These are phyloP conservation scores for Physaria fendleri DNA, from an alignment of 345 rosid genomes.

Conservation along the genomic window DNA sequence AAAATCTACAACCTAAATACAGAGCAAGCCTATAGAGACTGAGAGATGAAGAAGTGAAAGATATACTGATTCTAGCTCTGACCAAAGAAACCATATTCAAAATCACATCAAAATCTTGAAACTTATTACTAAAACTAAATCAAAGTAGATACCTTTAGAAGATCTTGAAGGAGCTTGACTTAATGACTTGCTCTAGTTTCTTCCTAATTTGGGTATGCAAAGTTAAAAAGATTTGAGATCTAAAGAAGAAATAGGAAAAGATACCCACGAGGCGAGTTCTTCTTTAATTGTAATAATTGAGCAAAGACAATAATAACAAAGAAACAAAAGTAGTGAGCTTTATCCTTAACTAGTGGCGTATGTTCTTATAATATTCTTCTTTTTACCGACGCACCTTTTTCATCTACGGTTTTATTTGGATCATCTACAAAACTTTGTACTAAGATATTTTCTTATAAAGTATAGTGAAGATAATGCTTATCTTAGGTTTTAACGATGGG, in stretches of 20 bases:
- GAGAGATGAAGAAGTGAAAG: neutral
- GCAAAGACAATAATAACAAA: conserved; percentile 8
- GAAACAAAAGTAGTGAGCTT: conserved; percentile 18
- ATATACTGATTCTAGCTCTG: neutral
- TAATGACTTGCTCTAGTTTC: neutral
- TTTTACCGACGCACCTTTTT: conserved; percentile 9
- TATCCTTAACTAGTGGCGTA: conserved; percentile 30
- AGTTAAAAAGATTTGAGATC: conserved; percentile 24
- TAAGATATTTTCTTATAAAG: conserved; percentile 14
- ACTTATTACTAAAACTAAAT: neutral
- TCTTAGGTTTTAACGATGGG: neutral
- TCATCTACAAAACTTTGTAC: neutral
- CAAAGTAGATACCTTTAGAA: neutral
- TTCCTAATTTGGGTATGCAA: conserved; percentile 16
- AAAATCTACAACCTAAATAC: neutral
- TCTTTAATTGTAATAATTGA: conserved; percentile 13
- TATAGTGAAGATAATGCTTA: neutral
- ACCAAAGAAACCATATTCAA: neutral
- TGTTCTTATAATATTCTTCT: neutral
- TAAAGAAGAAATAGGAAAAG: conserved; percentile 8
- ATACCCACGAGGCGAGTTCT: conserved; percentile 9
- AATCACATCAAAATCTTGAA: conserved; percentile 5
- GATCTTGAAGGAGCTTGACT: neutral
- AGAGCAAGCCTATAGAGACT: neutral
- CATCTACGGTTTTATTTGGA: neutral